Evolutionary conservation across 371 early-diverging fungal species (phyloP), one percentile per base, ranked within the genome.

Genomic region (Zopfochytrium polystomum): DNA sequence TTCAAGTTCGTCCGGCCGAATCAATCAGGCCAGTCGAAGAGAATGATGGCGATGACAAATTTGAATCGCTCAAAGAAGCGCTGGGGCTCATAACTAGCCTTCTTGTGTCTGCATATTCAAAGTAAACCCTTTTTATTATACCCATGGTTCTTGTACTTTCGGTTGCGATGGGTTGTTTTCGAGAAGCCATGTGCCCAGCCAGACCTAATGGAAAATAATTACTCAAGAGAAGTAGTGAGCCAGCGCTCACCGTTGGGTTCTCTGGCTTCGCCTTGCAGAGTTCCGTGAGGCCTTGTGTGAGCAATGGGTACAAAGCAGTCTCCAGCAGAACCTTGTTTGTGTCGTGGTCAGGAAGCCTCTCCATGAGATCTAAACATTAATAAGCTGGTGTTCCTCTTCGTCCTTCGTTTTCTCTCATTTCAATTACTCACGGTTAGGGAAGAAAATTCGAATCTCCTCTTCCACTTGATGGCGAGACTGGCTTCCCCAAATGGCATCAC

Each of bases 201-300:
- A 81, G 6, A 53, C 71, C 80, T 80, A 43, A 47, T 5, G 34
- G 30, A 27, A 58, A 23, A 22, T 15, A 7, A 38, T 11, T 23
- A 0, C 6, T 58, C 11, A 55, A 50, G 26, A 33, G 15, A 51
- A 15, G 5, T 7, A 49, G 38, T 20, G 23, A 38, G 25, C 20
- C 18, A 44, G 20, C 13, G 34, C 60, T 29, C 58, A 80, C 81
- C 38, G 73, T 71, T 4, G 83, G 83, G 32, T 80, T 72, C 18
- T 63, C 70, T 3, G 83, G 83, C 55, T 80, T 80, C 47, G 73
- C 80, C 26, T 78, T 77, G 70, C 74, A 75, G 26, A 82, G 60
- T 59, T 73, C 59, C 4, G 77, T 76, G 42, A 82, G 64, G 1
- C 83, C 80, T 44, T 80, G 65, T 20, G 74, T 56, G 31, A 82